phyloP scores from a whole-genome alignment of 2,329 filamentous ascomycete genomes.

The Alternaria panax region DNA sequence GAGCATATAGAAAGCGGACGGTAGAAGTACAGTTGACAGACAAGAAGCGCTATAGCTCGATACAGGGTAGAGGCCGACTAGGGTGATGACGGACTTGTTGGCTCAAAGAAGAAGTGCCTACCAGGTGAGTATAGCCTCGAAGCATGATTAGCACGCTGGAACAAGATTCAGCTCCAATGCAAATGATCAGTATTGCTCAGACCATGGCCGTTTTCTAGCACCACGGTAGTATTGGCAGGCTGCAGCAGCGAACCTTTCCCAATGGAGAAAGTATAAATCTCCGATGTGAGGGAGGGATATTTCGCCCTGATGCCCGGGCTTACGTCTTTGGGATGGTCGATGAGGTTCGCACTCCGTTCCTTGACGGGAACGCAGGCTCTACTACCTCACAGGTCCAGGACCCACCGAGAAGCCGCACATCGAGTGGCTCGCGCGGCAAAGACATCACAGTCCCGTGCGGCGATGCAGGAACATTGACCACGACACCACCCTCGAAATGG shows the following conservation, averaged over 20 bases:
- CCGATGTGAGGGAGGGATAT: slow-evolving; percentile 50
- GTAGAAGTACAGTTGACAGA: slow-evolving; percentile 45
- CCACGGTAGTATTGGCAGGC: slow-evolving; percentile 57
- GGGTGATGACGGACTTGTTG: slow-evolving; percentile 47
- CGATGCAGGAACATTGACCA: slow-evolving; percentile 54
- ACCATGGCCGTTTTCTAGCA: slow-evolving; percentile 53
- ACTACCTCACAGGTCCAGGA: slow-evolving; percentile 28
- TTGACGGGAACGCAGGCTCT: slow-evolving; percentile 44
- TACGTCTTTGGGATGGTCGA: slow-evolving; percentile 44
- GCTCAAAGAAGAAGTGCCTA: slow-evolving; percentile 51
- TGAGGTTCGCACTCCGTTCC: slow-evolving; percentile 51
- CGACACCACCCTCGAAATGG: slow-evolving; percentile 45
- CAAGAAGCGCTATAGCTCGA: slow-evolving; percentile 43
- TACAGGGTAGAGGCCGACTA: slow-evolving; percentile 46
- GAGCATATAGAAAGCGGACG: slow-evolving; percentile 35
- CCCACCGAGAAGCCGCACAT: slow-evolving; percentile 26
- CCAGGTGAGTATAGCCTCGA: slow-evolving; percentile 47
- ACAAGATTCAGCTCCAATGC: slow-evolving; percentile 57
- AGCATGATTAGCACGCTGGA: slow-evolving; percentile 44
- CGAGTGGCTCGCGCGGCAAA: slow-evolving; percentile 43
- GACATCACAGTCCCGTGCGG: slow-evolving; percentile 49
- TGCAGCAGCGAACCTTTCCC: slow-evolving; percentile 55
- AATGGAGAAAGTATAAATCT: slow-evolving; percentile 53
- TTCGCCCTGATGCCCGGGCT: slow-evolving; percentile 49
- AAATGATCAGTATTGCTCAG: slow-evolving; percentile 55